phyloP scores from a whole-genome alignment of 192 early-diverging fungal species.

The Lobosporangium transversale region DNA sequence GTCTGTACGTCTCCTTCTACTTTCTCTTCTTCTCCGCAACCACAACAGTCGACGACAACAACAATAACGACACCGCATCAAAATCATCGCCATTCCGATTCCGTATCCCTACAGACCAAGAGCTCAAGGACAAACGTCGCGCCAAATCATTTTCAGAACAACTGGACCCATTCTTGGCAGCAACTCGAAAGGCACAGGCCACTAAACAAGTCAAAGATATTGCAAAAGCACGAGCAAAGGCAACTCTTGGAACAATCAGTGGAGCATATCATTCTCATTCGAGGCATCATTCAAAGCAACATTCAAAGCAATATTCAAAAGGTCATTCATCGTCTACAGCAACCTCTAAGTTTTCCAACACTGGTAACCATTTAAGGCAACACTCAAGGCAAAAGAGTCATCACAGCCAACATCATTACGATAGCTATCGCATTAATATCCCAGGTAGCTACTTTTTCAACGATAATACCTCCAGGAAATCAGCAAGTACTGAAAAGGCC shows the following conservation, averaged over 20 bases:
- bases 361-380: neutral
- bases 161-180: conserved; percentile 44
- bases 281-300: conserved; percentile 14
- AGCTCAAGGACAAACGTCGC: conserved; percentile 29
- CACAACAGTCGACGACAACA: neutral
- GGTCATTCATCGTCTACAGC: neutral
- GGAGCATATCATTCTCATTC: neutral
- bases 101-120: conserved; percentile 24
- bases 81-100: neutral
- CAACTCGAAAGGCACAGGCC: conserved; percentile 38
- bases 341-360: too few species aligned
- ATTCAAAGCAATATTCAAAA: conserved; percentile 17
- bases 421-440: neutral
- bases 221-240: conserved; percentile 37
- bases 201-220: conserved; percentile 22
- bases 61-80: neutral
- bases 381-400: conserved; percentile 20
- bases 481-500: neutral
- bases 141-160: conserved; percentile 42
- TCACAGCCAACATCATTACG: neutral
- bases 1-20: conserved; percentile 54
- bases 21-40: conserved; percentile 47
- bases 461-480: conserved; percentile 1
- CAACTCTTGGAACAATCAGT: conserved; percentile 24
- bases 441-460: conserved; percentile 10